Percentiles rank a stretch among this genome's conserved stretches.
Evolutionary conservation across 306 rosid species (phyloP).

Genomic region (Argentina anserina): DNA sequence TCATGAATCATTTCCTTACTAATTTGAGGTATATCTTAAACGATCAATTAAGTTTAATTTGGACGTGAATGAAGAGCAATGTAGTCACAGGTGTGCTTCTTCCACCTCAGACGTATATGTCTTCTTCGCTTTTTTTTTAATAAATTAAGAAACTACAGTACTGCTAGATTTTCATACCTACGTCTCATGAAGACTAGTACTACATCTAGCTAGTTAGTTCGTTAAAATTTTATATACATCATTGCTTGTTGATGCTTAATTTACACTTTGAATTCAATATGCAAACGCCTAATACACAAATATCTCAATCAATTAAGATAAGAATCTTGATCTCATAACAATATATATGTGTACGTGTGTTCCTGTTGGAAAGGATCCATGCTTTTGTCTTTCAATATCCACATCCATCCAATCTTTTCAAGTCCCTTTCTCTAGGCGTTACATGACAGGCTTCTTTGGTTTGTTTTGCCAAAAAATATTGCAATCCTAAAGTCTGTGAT

Average conservation of each 20-base stretch:
- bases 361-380: neutral
- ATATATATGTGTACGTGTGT: too few relatives aligned
- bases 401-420: neutral
- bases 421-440: neutral
- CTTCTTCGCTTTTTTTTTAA: too few relatives aligned
- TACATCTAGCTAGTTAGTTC: too few relatives aligned
- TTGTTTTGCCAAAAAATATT: neutral
- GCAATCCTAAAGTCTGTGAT: neutral
- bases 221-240: too few relatives aligned
- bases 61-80: neutral
- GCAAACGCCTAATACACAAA: too few relatives aligned
- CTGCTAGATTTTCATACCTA: too few relatives aligned
- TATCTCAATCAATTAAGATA: neutral
- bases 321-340: neutral
- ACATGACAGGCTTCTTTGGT: neutral
- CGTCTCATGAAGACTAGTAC: too few relatives aligned
- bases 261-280: too few relatives aligned
- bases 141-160: too few relatives aligned
- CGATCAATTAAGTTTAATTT: neutral
- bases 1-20: neutral
- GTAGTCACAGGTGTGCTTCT: slow-evolving; percentile 5
- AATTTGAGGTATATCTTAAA: neutral
- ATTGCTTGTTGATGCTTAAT: too few relatives aligned
- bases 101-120: neutral
- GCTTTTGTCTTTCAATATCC: neutral